Base-by-base conservation (phyloP, 2,329 filamentous ascomycete genomes). In the Pestalotiopsis sp. region DNA sequence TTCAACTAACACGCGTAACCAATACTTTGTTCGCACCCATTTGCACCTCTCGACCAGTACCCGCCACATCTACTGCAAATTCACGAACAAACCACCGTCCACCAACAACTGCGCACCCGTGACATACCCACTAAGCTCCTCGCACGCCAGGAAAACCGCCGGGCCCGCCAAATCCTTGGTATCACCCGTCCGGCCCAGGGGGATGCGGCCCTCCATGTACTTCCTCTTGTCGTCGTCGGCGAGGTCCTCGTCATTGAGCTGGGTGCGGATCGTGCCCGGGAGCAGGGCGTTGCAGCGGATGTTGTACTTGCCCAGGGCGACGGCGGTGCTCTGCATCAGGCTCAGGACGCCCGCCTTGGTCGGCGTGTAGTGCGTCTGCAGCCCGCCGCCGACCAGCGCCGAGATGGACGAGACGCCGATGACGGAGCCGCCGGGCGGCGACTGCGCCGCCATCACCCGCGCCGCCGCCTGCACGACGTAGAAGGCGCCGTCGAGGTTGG, bases 401-500 rank as follows among this genome's bases (percentile, higher is more conserved):
- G 87, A 90, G 75, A 94, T 93, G 72, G 89, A 92, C 7, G 88
- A 91, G 52, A 95, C 85, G 66, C 88, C 92, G 72, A 94, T 95
- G 75, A 97, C 96, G 74, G 89, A 91, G 41, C 94, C 94, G 17
- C 94, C 93, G 0, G 88, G 80, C 0, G 90, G 89, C 2, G 84
- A 82, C 74, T 93, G 86, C 38, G 77, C 73, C 0, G 91, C 90
- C 92, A 97, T 96, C 78, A 96, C 93, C 2, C 91, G 88, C 1
- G 93, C 94, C 2, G 93, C 94, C 0, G 94, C 93, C 83, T 97
- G 94, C 25, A 92, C 91, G 45, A 93, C 87, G 83, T 94, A 95
- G 83, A 97, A 97, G n/a, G 94, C 92, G 59, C 94, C 94, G 73
- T 91, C 90, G 72, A 97, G 89, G 81, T 97, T 97, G 64, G 93